These are phyloP conservation scores for Apiotrichum veenhuisii DNA, from an alignment of 1,284 basidiomycete species.

Conservation along the genomic window DNA sequence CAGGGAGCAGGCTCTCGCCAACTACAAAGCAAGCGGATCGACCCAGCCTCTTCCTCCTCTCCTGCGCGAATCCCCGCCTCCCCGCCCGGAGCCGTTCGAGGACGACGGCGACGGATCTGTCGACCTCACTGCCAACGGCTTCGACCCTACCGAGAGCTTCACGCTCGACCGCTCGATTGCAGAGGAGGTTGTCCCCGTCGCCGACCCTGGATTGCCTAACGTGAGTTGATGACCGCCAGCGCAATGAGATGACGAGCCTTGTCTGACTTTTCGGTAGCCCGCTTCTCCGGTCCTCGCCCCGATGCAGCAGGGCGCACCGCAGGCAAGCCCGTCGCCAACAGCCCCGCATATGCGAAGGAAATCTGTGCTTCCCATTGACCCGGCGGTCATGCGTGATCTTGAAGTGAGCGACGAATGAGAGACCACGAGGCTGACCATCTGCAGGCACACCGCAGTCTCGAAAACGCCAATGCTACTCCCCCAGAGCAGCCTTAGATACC, in stretches of 20 bases:
- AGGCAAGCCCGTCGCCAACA: slow-evolving; percentile 13
- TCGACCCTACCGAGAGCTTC: slow-evolving; percentile 61
- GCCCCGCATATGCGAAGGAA: slow-evolving; percentile 34
- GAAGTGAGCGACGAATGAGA: slow-evolving; percentile 60
- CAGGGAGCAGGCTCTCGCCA: slow-evolving; percentile 66
- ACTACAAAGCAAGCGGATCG: slow-evolving; percentile 61
- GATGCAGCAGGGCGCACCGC: not conserved
- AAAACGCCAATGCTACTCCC: slow-evolving; percentile 5
- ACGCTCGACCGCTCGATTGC: slow-evolving; percentile 72
- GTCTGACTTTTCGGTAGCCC: slow-evolving; percentile 1
- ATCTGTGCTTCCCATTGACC: slow-evolving; percentile 63
- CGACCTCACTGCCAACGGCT: slow-evolving; percentile 77
- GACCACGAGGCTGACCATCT: not conserved
- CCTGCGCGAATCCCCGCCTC: slow-evolving; percentile 66
- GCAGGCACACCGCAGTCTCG: slow-evolving; percentile 27
- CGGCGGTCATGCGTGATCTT: slow-evolving; percentile 77
- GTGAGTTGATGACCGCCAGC: slow-evolving; percentile 22
- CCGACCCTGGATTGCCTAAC: slow-evolving; percentile 70
- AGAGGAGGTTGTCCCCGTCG: slow-evolving; percentile 80
- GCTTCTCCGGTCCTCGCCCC: slow-evolving; percentile 18
- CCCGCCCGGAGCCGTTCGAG: slow-evolving; percentile 63
- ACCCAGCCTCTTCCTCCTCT: slow-evolving; percentile 64
- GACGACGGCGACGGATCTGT: slow-evolving; percentile 82
- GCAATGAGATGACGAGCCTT: not conserved
- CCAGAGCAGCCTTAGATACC: slow-evolving; percentile 5